These are phyloP conservation scores for Saussurea involucrata DNA, from an alignment of 129 eudicot genomes.

Conservation along the genomic window DNA sequence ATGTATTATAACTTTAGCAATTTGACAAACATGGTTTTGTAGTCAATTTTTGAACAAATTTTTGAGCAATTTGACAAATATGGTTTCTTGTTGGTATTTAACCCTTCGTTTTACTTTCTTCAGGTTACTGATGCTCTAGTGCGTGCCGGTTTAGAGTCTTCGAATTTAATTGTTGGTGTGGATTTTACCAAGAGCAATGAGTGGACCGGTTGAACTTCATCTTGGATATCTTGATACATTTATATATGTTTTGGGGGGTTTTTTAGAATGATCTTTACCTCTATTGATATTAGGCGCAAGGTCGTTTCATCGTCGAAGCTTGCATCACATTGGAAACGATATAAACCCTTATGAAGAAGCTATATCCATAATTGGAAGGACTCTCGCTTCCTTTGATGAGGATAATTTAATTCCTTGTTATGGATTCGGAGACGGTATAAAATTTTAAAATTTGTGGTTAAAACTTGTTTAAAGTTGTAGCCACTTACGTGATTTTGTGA, in stretches of 20 bases:
- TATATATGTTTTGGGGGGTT: neutral
- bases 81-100: neutral
- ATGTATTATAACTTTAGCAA: neutral
- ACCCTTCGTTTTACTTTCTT: neutral
- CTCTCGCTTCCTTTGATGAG: slow-evolving; percentile 80
- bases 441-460: neutral
- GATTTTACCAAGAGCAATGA: slow-evolving; percentile 97
- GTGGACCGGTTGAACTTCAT: slow-evolving; percentile 72
- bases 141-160: slow-evolving; percentile 89
- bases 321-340: slow-evolving; percentile 78
- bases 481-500: slow-evolving; percentile 7
- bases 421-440: slow-evolving; percentile 98
- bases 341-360: slow-evolving; percentile 92
- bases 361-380: slow-evolving; percentile 90
- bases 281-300: slow-evolving; percentile 57
- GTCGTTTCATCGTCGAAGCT: slow-evolving; percentile 73
- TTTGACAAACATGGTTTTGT: neutral
- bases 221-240: neutral
- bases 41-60: neutral
- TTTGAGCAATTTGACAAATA: too few species aligned
- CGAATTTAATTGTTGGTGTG: slow-evolving; percentile 85
- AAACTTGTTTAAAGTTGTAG: slow-evolving; percentile 2
- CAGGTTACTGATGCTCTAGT: slow-evolving; percentile 86
- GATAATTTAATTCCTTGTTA: slow-evolving; percentile 93
- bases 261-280: neutral